Evolutionary conservation across 805 yeast species (phyloP).

Genomic region (Monosporozyma aquatica): DNA sequence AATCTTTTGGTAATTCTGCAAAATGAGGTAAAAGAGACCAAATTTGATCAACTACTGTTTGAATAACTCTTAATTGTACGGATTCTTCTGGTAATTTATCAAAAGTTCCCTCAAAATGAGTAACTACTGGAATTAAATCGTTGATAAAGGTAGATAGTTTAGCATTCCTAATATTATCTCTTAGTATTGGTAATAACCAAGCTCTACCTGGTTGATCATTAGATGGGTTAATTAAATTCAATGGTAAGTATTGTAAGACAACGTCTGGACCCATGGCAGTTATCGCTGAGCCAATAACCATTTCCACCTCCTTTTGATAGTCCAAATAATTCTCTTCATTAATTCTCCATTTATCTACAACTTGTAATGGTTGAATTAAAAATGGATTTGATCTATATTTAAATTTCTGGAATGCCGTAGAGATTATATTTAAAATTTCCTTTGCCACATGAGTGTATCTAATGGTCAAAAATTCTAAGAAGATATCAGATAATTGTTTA

Average conservation of each 20-base stretch:
- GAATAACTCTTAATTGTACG: conserved; percentile 65
- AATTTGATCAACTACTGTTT: conserved; percentile 81
- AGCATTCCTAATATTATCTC: conserved; percentile 76
- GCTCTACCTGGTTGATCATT: conserved; percentile 71
- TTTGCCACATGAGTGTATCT: conserved; percentile 68
- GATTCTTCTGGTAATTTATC: conserved; percentile 42
- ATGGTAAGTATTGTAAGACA: conserved; percentile 65
- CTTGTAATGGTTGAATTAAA: conserved; percentile 52
- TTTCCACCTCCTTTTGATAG: conserved; percentile 70
- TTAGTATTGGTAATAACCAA: conserved; percentile 84
- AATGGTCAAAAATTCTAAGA: conserved; percentile 56
- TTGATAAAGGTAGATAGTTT: conserved; percentile 52
- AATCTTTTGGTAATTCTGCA: conserved; percentile 77
- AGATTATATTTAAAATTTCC: conserved; percentile 61
- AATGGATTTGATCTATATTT: conserved; percentile 63
- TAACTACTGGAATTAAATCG: conserved; percentile 57
- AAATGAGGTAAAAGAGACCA: conserved; percentile 89
- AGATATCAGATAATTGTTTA: conserved; percentile 42
- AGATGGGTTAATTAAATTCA: conserved; percentile 56
- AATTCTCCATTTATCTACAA: conserved; percentile 81
- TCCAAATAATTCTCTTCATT: conserved; percentile 50
- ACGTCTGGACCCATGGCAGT: conserved; percentile 78
- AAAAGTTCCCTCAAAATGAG: conserved; percentile 44
- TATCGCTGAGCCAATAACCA: conserved; percentile 70
- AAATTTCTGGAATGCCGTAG: conserved; percentile 53